Conservation (phyloP, 768 basidiomycete species). For the Boletus reticulatus region DNA sequence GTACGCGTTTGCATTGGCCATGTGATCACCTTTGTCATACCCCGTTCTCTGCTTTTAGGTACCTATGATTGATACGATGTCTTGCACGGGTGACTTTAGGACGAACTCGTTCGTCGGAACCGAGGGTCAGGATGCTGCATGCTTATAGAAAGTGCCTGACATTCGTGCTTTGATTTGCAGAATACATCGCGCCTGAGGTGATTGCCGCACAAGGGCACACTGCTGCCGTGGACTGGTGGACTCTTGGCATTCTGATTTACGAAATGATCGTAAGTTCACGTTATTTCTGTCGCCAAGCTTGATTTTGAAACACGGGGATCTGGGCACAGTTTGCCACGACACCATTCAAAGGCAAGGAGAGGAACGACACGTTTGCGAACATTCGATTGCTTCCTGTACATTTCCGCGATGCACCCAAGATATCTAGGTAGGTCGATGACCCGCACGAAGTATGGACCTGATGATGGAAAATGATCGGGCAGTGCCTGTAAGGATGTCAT, state of each 20-base stretch:
- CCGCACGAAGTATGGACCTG: not conserved
- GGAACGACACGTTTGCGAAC: constrained; percentile 95
- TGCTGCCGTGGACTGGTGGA: constrained; percentile 99
- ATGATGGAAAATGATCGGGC: constrained; percentile 15
- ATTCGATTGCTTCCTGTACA: constrained; percentile 83
- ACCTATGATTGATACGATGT: constrained; percentile 94
- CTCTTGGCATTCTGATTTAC: constrained; percentile 95
- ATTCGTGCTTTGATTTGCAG: constrained; percentile 41
- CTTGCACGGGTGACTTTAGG: constrained; percentile 95
- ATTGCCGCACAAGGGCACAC: constrained; percentile 96
- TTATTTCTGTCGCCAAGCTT: constrained; percentile 20
- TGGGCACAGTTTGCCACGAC: constrained; percentile 86
- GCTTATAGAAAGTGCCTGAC: constrained; percentile 13
- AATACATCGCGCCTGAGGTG: constrained; percentile 99
- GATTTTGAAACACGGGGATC: constrained; percentile 21
- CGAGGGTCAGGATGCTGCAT: constrained; percentile 63
- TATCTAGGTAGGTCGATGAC: constrained; percentile 56
- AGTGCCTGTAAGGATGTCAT: constrained; percentile 90
- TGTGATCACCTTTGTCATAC: constrained; percentile 5
- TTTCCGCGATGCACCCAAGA: constrained; percentile 83
- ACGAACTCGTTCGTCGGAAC: constrained; percentile 99
- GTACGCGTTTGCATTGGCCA: constrained; percentile 42
- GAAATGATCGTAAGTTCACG: constrained; percentile 90
- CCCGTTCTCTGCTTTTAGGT: constrained; percentile 45
- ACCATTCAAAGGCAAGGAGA: constrained; percentile 95